Percentiles rank a stretch among this genome's conserved stretches.
These are phyloP conservation scores for Decorospora gaudefroyi DNA, from an alignment of 2,329 filamentous ascomycete species.

Conservation along the genomic window DNA sequence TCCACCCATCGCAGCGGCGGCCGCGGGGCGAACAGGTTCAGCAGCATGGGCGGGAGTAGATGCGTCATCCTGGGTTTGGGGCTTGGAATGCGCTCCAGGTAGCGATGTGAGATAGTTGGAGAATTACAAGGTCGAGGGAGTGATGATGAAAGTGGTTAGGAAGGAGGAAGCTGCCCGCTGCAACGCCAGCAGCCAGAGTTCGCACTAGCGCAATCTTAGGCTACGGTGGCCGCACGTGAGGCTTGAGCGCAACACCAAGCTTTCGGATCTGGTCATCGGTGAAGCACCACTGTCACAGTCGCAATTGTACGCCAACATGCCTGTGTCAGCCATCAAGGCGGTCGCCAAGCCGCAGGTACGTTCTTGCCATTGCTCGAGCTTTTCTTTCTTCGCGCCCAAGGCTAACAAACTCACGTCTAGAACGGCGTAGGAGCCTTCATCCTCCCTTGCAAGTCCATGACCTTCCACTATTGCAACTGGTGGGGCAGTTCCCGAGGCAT, in stretches of 20 bases:
- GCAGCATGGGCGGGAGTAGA: conserved; percentile 88
- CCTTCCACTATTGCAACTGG: conserved; percentile 97
- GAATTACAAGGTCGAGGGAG: conserved; percentile 17
- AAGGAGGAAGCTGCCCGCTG: conserved; percentile 17
- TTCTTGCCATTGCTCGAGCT: not conserved
- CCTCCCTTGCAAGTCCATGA: conserved; percentile 92
- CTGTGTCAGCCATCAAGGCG: conserved; percentile 56
- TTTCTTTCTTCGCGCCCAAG: not conserved
- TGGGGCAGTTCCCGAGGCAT: conserved; percentile 91
- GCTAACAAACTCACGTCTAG: conserved; percentile 57
- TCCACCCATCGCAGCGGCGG: conserved; percentile 89
- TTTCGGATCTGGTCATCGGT: conserved; percentile 10
- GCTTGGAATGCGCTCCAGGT: conserved; percentile 45
- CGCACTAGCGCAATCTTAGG: conserved; percentile 30
- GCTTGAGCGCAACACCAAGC: conserved; percentile 37
- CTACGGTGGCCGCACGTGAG: conserved; percentile 34
- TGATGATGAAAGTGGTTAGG: conserved; percentile 26
- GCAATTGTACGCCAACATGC: conserved; percentile 48
- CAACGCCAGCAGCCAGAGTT: conserved; percentile 21
- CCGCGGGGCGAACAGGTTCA: conserved; percentile 92
- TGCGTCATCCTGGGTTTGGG: conserved; percentile 74
- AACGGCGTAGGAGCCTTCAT: conserved; percentile 98
- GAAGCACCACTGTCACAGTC: conserved; percentile 9
- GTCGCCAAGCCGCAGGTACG: conserved; percentile 62
- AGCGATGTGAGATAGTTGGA: conserved; percentile 40